Conservation (phyloP, 306 rosid genomes). For the Vachellia pachyceras region DNA sequence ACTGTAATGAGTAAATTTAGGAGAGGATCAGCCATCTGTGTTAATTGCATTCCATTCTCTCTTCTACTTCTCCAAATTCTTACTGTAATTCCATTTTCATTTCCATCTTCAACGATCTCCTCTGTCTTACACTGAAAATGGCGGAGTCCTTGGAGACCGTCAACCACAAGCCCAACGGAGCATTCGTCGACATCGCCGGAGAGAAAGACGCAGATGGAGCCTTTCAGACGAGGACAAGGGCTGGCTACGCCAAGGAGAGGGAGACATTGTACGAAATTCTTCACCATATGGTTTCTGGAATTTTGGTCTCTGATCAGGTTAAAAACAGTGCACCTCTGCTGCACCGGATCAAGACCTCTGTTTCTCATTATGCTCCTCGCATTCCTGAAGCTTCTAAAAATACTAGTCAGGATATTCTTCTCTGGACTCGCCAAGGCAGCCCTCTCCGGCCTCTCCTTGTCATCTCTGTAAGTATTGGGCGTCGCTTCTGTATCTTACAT, state of each 20-base stretch:
- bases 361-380: conserved; percentile 57
- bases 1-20: neutral
- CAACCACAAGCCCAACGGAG: conserved; percentile 15
- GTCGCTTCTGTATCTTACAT: neutral
- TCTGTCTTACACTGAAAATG: conserved; percentile 43
- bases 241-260: neutral
- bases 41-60: neutral
- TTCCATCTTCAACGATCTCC: neutral
- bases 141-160: conserved; percentile 37
- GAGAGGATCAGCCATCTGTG: too few species aligned
- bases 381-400: conserved; percentile 76
- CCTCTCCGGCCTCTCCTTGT: conserved; percentile 80
- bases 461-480: conserved; percentile 66
- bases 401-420: conserved; percentile 49
- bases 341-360: conserved; percentile 66
- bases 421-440: conserved; percentile 82
- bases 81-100: neutral
- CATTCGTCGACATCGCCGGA: conserved; percentile 33
- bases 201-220: neutral
- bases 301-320: conserved; percentile 51
- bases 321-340: conserved; percentile 39
- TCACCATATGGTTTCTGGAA: conserved; percentile 51
- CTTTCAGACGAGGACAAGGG: neutral
- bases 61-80: neutral
- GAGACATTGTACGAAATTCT: conserved; percentile 53